Percentiles rank a stretch among this genome's conserved stretches.
Conservation (phyloP, 208 protist genomes). For the Crithidia expoeki region DNA sequence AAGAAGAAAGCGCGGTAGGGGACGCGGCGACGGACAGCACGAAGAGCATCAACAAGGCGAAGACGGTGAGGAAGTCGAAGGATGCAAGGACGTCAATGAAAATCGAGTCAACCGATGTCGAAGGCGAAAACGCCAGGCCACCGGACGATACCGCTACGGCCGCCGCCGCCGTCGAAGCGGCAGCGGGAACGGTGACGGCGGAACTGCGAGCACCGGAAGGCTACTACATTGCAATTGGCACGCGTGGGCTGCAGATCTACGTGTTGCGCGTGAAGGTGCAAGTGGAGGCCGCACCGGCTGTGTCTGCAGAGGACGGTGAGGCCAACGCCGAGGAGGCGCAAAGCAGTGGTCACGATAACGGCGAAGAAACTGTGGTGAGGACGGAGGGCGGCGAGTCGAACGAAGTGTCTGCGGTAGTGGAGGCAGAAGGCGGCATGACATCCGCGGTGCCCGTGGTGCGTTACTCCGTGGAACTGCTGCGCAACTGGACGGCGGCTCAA, state of each 20-base stretch:
- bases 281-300: conserved; percentile 8
- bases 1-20: neutral
- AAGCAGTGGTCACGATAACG: neutral
- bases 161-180: too few relatives aligned
- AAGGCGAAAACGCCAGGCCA: neutral
- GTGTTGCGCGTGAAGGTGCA: conserved; percentile 65
- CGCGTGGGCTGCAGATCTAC: conserved; percentile 81
- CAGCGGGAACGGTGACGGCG: too few relatives aligned
- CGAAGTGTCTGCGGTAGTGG: conserved; percentile 3
- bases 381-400: neutral
- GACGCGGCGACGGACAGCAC: neutral
- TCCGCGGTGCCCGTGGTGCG: conserved; percentile 1
- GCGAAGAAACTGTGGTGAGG: neutral
- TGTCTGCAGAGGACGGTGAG: neutral
- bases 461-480: conserved; percentile 49
- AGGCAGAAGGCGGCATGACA: neutral
- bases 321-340: neutral
- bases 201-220: conserved; percentile 51
- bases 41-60: neutral
- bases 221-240: conserved; percentile 83
- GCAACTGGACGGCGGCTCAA: conserved; percentile 85
- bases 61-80: conserved; percentile 4
- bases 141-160: neutral
- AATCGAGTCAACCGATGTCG: conserved; percentile 15
- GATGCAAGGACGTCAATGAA: conserved; percentile 3